Evolutionary conservation across 2,329 filamentous ascomycete species (phyloP), one percentile per base, ranked within the genome.

Genomic region (Pseudogymnoascus sp.): DNA sequence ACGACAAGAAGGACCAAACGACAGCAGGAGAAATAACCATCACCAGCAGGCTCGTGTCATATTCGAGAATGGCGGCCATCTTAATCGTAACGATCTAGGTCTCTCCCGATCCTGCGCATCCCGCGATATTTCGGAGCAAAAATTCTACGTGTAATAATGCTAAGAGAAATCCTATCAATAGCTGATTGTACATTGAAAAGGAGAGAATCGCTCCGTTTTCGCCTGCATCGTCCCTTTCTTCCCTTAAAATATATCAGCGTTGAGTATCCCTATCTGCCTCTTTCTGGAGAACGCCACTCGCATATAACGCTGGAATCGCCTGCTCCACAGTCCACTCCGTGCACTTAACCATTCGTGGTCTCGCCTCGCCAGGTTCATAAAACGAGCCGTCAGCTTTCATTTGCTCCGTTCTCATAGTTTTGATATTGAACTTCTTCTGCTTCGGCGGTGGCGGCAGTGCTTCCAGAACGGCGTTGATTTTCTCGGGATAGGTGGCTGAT

Each of bases 311-410:
- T 12, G 65, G 65, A 59, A 67, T 66, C 4, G 65, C 65, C 39
- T 67, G 65, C 12, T 62, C 61, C 18, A 40, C 34, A 21, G 60
- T 67, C 65, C 64, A 67, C 26, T 67, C 65, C 4, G 64, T 67
- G 18, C 65, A 67, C 12, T 67, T 66, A 7, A 67, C 42, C 65
- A 64, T 64, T 8, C 60, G 60, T n/a, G 64, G 62, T 1, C 62
- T 40, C 4, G 2, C 1, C 45, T 67, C 65, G 7, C 62, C 62
- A 7, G 40, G 51, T 6, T 62, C 60, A 16, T 54, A 54, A 4
- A 54, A 54, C 8, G 26, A 54, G 2, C 47, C 47, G 8, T 54
- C 47, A 18, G 34, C 3, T 18, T 63, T 63, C 31, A 40, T 26
- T 11, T 61, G 62, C 18, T 63, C 62, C 3, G 47, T 42, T n/a